These are phyloP conservation scores for Paecilomyces dactylethromorphus DNA, from an alignment of 2,329 filamentous ascomycete species.

Conservation along the genomic window DNA sequence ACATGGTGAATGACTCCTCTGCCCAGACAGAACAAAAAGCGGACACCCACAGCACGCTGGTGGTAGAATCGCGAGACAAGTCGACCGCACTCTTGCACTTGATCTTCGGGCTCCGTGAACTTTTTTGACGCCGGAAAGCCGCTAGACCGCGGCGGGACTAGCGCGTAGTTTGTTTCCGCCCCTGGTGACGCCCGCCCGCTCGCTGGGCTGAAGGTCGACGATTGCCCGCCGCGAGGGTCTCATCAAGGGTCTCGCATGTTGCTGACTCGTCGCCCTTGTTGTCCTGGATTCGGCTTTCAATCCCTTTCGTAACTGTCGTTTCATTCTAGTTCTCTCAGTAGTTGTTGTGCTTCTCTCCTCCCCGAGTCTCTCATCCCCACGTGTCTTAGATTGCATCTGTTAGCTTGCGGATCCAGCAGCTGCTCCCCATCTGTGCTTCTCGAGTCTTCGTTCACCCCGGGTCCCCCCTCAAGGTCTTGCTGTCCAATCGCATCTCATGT, in stretches of 20 bases:
- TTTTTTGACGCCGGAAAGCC: slow-evolving; percentile 7
- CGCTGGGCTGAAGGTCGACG: background rate
- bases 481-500: slow-evolving; percentile 10
- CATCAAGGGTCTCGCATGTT: background rate
- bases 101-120: slow-evolving; percentile 7
- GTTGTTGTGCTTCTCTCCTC: background rate
- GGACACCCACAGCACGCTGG: slow-evolving; percentile 12
- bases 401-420: background rate
- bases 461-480: background rate
- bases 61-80: slow-evolving; percentile 12
- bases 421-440: background rate
- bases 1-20: slow-evolving; percentile 39
- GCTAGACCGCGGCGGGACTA: slow-evolving; percentile 3
- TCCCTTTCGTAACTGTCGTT: background rate
- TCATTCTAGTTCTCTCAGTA: background rate
- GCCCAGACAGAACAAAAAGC: slow-evolving; percentile 4
- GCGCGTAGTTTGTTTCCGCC: slow-evolving; percentile 5
- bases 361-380: background rate
- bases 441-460: background rate
- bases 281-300: background rate
- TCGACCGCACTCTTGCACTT: slow-evolving; percentile 4
- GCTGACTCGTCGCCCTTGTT: background rate
- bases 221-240: background rate
- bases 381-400: background rate
- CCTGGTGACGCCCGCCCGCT: slow-evolving; percentile 2